Evolutionary conservation across 1,284 basidiomycete species (phyloP).

Genomic region (Flammula alnicola): DNA sequence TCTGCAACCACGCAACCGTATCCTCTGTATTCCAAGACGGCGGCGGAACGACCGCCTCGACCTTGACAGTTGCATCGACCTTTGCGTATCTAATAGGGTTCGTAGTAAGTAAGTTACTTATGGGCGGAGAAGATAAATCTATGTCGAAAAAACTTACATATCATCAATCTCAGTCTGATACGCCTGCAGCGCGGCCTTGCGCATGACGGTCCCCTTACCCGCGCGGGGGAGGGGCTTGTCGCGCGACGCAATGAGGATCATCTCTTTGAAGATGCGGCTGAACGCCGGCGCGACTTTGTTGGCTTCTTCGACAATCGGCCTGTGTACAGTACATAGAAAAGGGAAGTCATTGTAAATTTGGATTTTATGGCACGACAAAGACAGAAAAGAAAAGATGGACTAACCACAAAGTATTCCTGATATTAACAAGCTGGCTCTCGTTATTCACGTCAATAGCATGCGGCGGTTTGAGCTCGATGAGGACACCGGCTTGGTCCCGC

Average conservation of each 20-base stretch:
- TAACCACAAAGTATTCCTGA: conserved; percentile 32
- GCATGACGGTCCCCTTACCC: no score
- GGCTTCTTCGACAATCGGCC: conserved; percentile 40
- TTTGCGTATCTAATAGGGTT: no score
- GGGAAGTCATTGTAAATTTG: not conserved
- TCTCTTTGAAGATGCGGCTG: no score
- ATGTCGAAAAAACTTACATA: no score
- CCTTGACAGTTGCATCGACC: no score
- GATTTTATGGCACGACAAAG: not conserved
- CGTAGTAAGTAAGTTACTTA: no score
- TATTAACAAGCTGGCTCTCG: conserved; percentile 23
- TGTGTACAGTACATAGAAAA: not conserved
- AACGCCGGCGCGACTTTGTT: no score
- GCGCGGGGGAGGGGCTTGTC: no score
- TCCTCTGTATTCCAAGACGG: conserved; percentile 25
- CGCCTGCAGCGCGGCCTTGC: no score
- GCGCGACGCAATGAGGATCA: no score
- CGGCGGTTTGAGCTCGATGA: not conserved
- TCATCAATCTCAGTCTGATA: no score
- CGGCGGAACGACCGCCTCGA: conserved; percentile 27
- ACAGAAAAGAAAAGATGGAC: conserved; percentile 1
- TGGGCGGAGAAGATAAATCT: conserved; percentile 41
- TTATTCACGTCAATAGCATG: conserved; percentile 27
- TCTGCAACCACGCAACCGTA: conserved; percentile 34
- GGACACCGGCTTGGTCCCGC: not conserved